phyloP scores from a whole-genome alignment of 1,284 basidiomycete species.

The Chalciporus piperatoides region DNA sequence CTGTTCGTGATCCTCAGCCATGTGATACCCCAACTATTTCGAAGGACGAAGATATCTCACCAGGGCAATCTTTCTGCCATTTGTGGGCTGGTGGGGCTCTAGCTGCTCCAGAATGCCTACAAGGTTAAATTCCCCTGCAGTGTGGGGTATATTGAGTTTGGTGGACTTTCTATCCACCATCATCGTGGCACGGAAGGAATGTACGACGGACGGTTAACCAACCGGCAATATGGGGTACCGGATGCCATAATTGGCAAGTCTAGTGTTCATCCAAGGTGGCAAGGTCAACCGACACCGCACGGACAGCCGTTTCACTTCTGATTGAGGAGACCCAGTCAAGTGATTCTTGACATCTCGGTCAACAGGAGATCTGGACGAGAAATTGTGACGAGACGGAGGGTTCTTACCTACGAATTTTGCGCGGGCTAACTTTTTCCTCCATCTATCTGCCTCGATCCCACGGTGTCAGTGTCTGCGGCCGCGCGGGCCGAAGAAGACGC shows the following conservation, averaged over 20 bases:
- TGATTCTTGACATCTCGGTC: neutral
- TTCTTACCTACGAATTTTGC: neutral
- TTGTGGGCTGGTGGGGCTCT: constrained; percentile 44
- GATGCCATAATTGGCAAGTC: constrained; percentile 26
- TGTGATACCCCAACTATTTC: constrained; percentile 1
- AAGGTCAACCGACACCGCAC: neutral
- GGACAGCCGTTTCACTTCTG: neutral
- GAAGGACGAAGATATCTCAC: constrained; percentile 39
- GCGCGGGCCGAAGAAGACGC: neutral
- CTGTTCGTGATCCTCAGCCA: constrained; percentile 36
- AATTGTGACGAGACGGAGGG: neutral
- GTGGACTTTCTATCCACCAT: constrained; percentile 38
- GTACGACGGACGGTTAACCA: neutral
- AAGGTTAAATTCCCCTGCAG: constrained; percentile 46
- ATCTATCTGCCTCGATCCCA: neutral
- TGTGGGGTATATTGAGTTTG: constrained; percentile 58
- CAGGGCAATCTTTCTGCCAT: constrained; percentile 62
- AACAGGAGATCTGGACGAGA: neutral
- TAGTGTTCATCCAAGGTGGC: constrained; percentile 16
- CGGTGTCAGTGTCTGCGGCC: neutral
- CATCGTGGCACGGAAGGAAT: constrained; percentile 25
- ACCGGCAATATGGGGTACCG: neutral
- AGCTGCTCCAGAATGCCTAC: constrained; percentile 65
- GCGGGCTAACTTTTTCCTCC: neutral
- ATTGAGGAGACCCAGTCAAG: neutral